Evolutionary conservation across 768 basidiomycete genomes (phyloP), one percentile per base, ranked within the genome.

Genomic region (Leccinum aurantiacum): DNA sequence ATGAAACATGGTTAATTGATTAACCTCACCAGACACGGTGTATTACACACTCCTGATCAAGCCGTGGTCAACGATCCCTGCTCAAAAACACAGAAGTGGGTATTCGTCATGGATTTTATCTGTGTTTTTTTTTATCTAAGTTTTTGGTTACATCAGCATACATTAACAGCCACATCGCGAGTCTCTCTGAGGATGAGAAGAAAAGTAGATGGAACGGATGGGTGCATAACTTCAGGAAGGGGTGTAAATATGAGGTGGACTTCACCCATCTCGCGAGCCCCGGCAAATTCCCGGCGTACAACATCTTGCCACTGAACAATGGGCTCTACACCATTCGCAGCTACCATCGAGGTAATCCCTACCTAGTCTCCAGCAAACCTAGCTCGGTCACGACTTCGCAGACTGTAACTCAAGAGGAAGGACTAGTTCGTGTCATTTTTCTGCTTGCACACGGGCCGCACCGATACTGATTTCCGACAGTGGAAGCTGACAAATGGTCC

Each of bases 281-380:
- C 19, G 3, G 9, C 7, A 19, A 17, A 7, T 51, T 60, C 44
- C 44, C 44, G 44, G 44, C 44, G 5, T 60, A 60, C 29, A n/a
- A 59, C 2, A 41, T 60, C 22, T 57, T 33, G 19, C 56, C 3
- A 14, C 41, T 59, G 19, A n/a, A 3, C 8, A 0, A 41, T 7
- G 48, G 57, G 22, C 19, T 4, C 11, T 60, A 59, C 57, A 51
- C 33, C 27, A 59, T 59, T 24, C 59, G 49, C 2, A 60, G 31
- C 24, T 60, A 60, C 48, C 24, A 38, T 29, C 4, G 1, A 11
- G 55, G 55, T 6, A 44, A 59, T 13, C n/a, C 41, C n/a, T 60
- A 27, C 22, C 59, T 60, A 8, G 35, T 8, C 14, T n/a, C 25
- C 6, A 1, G 0, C 3, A 2, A 1, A 9, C 37, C 37, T 19